Conservation (phyloP, 257 asterid species). For the Solanum chmielewskii region DNA sequence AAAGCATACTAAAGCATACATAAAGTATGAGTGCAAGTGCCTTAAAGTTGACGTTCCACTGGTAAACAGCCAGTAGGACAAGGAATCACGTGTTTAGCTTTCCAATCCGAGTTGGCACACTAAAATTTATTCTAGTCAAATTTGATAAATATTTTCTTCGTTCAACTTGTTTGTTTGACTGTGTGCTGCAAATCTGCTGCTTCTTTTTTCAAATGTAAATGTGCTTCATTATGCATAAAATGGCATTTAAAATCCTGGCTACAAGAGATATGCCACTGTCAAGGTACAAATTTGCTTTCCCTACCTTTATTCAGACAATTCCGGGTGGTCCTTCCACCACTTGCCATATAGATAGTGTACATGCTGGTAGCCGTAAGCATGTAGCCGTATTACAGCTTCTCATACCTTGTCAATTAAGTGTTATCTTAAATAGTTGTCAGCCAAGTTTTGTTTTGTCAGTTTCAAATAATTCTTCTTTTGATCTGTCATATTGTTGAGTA, state of each 20-base stretch:
- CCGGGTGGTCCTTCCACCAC: background rate
- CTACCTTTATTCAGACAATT: background rate
- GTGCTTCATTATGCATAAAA: background rate
- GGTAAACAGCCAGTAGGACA: background rate
- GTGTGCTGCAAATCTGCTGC: background rate
- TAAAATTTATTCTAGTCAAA: background rate
- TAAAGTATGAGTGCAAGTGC: background rate
- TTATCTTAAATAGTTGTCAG: background rate
- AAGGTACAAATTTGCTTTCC: background rate
- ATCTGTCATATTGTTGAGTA: background rate
- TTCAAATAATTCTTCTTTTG: background rate
- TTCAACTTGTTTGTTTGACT: background rate
- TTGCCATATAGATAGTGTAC: background rate
- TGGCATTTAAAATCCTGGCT: background rate
- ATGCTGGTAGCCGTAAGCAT: background rate
- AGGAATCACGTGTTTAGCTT: background rate
- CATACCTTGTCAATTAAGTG: background rate
- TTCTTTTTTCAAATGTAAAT: background rate
- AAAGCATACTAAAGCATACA: background rate
- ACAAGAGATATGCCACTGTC: background rate
- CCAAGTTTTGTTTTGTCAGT: background rate
- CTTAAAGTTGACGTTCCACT: background rate
- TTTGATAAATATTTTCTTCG: background rate
- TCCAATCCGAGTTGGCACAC: background rate
- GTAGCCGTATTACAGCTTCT: background rate